Percentiles rank a stretch among this genome's conserved stretches.
Conservation (phyloP, 306 rosid species). For the Hippophae gyantsensis region DNA sequence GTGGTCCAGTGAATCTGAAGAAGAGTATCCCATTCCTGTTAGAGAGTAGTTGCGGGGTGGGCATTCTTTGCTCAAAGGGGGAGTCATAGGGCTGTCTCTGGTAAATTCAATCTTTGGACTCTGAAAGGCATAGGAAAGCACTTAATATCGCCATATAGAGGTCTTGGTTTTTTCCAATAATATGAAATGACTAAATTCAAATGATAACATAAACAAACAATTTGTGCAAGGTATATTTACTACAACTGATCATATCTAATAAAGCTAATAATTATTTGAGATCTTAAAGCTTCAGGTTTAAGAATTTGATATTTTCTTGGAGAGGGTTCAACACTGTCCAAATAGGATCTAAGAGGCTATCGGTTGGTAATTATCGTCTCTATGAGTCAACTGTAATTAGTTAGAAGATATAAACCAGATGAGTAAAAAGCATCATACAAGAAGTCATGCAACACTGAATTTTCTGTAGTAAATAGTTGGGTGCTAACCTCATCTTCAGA, state of each 20-base stretch:
- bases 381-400: background rate
- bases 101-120: slow-evolving; percentile 65
- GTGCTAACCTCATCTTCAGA: slow-evolving; percentile 77
- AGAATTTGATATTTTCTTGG: background rate
- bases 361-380: background rate
- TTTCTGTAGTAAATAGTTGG: slow-evolving; percentile 10
- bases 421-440: slow-evolving; percentile 4
- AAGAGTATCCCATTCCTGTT: slow-evolving; percentile 65
- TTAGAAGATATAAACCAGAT: background rate
- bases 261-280: background rate
- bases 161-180: background rate
- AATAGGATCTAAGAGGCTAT: background rate
- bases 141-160: slow-evolving; percentile 10
- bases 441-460: slow-evolving; percentile 1
- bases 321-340: background rate
- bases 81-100: slow-evolving; percentile 81
- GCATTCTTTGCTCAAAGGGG: slow-evolving; percentile 65
- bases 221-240: background rate
- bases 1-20: slow-evolving; percentile 76
- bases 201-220: background rate
- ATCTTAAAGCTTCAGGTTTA: background rate
- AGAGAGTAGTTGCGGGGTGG: slow-evolving; percentile 48
- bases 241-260: background rate
- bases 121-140: slow-evolving; percentile 30
- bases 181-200: slow-evolving; percentile 9